These are phyloP conservation scores for Saccharum hybrid DNA, from an alignment of 202 grass and related monocot genomes.

Conservation along the genomic window DNA sequence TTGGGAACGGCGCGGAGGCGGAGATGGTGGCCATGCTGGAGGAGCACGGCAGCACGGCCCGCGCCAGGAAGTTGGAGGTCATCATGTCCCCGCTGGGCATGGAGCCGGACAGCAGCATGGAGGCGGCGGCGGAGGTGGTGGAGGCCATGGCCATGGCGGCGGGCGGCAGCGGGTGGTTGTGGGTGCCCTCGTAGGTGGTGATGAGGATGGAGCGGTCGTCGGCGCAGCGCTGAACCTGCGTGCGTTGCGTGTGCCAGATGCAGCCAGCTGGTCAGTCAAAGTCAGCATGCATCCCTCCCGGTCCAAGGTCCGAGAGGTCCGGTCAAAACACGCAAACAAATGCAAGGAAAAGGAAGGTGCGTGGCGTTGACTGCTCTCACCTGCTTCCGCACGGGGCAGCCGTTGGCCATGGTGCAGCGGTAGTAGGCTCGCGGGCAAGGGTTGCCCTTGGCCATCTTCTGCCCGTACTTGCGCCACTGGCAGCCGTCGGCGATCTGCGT, in stretches of 20 bases:
- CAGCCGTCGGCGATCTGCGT: constrained; percentile 87
- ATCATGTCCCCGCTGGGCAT: constrained; percentile 78
- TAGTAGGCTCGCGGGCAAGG: constrained; percentile 94
- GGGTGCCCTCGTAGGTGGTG: constrained; percentile 91
- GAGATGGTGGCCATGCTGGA: constrained; percentile 94
- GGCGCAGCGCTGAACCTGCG: constrained; percentile 89
- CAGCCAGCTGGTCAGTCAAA: neutral
- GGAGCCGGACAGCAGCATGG: constrained; percentile 90
- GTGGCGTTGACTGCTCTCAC: constrained; percentile 32
- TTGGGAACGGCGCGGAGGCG: constrained; percentile 87
- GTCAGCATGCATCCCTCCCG: neutral
- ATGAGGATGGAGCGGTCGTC: constrained; percentile 82
- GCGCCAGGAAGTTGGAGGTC: constrained; percentile 68
- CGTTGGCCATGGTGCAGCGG: constrained; percentile 93
- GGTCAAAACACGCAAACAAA: neutral
- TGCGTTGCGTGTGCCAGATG: too few relatives aligned
- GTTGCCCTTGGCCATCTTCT: constrained; percentile 99
- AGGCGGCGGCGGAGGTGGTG: constrained; percentile 78
- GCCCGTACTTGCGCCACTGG: constrained; percentile 98
- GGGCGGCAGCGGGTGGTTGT: constrained; percentile 91
- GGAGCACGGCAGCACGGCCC: constrained; percentile 80
- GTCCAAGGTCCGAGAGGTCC: neutral
- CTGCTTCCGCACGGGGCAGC: constrained; percentile 93
- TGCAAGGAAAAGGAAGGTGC: too few relatives aligned
- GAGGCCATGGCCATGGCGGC: constrained; percentile 97